Evolutionary conservation across 805 yeast species (phyloP).

Genomic region (Teunomyces aglyptinius): DNA sequence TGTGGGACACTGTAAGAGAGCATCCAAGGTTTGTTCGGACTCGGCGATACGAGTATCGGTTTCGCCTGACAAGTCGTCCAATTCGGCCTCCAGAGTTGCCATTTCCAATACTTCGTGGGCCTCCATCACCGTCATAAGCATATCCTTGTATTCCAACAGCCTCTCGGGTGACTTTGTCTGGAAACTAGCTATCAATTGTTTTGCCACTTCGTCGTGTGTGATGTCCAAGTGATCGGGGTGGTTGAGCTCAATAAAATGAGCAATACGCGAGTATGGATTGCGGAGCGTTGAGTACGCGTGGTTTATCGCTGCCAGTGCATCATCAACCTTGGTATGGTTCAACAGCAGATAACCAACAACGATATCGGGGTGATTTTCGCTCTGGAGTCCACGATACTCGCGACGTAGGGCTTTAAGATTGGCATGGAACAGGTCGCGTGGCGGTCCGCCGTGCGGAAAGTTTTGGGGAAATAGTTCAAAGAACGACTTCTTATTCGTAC

Average conservation of each 20-base stretch:
- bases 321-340: slow-evolving; percentile 23
- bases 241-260: slow-evolving; percentile 33
- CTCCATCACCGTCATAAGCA: slow-evolving; percentile 76
- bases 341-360: slow-evolving; percentile 28
- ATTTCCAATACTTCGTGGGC: slow-evolving; percentile 80
- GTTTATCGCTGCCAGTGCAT: slow-evolving; percentile 46
- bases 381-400: slow-evolving; percentile 75
- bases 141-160: slow-evolving; percentile 45
- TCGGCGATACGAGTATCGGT: slow-evolving; percentile 56
- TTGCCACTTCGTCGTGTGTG: slow-evolving; percentile 53
- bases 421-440: slow-evolving; percentile 55
- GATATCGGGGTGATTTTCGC: slow-evolving; percentile 79
- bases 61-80: slow-evolving; percentile 48
- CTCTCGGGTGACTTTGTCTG: slow-evolving; percentile 30
- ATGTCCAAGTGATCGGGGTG: slow-evolving; percentile 50
- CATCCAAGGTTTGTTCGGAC: slow-evolving; percentile 44
- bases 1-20: slow-evolving; percentile 41
- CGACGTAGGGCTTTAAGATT: slow-evolving; percentile 57
- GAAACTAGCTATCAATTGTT: slow-evolving; percentile 41
- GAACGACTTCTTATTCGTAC: slow-evolving; percentile 25
- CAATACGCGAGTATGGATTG: slow-evolving; percentile 63
- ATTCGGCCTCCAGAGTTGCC: slow-evolving; percentile 57
- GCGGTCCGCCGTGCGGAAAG: slow-evolving; percentile 65
- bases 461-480: slow-evolving; percentile 75
- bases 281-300: slow-evolving; percentile 72